These are phyloP conservation scores for Dioscorea cayenensis DNA, from an alignment of 116 monocot species.

Conservation along the genomic window DNA sequence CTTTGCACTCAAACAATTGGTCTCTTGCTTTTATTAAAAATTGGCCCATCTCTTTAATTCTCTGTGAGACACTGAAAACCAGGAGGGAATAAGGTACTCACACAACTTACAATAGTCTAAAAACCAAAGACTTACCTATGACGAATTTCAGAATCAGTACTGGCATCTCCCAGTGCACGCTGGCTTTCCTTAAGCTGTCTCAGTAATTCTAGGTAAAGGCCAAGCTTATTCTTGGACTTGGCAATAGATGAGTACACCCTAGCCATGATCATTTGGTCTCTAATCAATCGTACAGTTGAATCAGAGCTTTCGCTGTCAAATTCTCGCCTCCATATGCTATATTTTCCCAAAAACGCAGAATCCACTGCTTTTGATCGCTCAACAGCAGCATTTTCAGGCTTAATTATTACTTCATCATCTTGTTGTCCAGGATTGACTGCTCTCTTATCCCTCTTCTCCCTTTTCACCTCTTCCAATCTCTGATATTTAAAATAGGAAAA, in stretches of 20 bases:
- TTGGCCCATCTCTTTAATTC: slow-evolving; percentile 76
- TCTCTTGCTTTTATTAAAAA: slow-evolving; percentile 59
- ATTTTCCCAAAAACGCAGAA: slow-evolving; percentile 85
- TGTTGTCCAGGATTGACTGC: slow-evolving; percentile 53
- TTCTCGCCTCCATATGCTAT: slow-evolving; percentile 92
- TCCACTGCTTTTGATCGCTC: slow-evolving; percentile 91
- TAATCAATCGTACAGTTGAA: slow-evolving; percentile 70
- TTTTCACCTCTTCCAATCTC: slow-evolving; percentile 72
- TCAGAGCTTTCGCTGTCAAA: slow-evolving; percentile 92
- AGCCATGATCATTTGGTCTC: slow-evolving; percentile 96
- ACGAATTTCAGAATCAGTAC: slow-evolving; percentile 76
- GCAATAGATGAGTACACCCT: slow-evolving; percentile 73
- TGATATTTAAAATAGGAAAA: slow-evolving; percentile 13
- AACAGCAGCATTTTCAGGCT: slow-evolving; percentile 93
- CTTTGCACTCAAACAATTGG: slow-evolving; percentile 62
- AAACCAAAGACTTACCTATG: slow-evolving; percentile 34
- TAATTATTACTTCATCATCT: slow-evolving; percentile 61
- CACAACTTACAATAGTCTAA: not conserved
- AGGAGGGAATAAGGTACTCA: not conserved
- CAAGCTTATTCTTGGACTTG: slow-evolving; percentile 56
- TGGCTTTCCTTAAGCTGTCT: slow-evolving; percentile 80
- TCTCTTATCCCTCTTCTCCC: slow-evolving; percentile 59
- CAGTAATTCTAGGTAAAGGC: slow-evolving; percentile 60
- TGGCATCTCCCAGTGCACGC: slow-evolving; percentile 74
- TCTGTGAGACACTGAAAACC: slow-evolving; percentile 43